These are phyloP conservation scores for Puccinia polysora DNA, from an alignment of 1,284 basidiomycete genomes.

Conservation along the genomic window DNA sequence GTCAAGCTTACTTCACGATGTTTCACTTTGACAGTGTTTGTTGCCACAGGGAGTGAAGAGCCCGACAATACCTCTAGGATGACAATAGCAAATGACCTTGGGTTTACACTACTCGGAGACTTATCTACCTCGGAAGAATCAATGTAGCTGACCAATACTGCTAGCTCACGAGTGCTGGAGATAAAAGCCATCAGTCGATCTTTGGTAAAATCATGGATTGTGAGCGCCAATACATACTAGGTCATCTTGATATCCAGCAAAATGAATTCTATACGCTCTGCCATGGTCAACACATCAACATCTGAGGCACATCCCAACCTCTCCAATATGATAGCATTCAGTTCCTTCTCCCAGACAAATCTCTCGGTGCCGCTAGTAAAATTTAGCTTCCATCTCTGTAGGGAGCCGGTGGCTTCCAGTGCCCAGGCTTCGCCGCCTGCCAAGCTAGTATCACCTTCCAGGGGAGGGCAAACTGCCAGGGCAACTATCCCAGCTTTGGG, in stretches of 20 bases:
- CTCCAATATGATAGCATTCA: slow-evolving; percentile 48
- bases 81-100: slow-evolving; percentile 39
- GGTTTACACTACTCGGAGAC: slow-evolving; percentile 21
- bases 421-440: slow-evolving; percentile 49
- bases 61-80: slow-evolving; percentile 33
- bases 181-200: slow-evolving; percentile 43
- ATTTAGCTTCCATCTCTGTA: slow-evolving; percentile 51
- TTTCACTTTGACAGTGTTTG: slow-evolving; percentile 24
- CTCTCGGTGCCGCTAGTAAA: slow-evolving; percentile 48
- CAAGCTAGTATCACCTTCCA: slow-evolving; percentile 44
- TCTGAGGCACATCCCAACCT: slow-evolving; percentile 46
- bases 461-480: slow-evolving; percentile 47
- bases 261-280: slow-evolving; percentile 36
- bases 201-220: slow-evolving; percentile 40
- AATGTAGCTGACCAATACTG: slow-evolving; percentile 32
- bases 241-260: slow-evolving; percentile 35
- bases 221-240: slow-evolving; percentile 8
- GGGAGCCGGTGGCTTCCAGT: slow-evolving; percentile 44
- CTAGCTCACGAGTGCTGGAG: slow-evolving; percentile 37
- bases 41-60: slow-evolving; percentile 22
- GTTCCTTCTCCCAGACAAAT: slow-evolving; percentile 50
- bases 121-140: slow-evolving; percentile 9
- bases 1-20: slow-evolving; percentile 34
- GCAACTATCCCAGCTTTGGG: slow-evolving; percentile 46
- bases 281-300: slow-evolving; percentile 47